Conservation (phyloP, 331 rosid genomes). For the Malus hybrid region DNA sequence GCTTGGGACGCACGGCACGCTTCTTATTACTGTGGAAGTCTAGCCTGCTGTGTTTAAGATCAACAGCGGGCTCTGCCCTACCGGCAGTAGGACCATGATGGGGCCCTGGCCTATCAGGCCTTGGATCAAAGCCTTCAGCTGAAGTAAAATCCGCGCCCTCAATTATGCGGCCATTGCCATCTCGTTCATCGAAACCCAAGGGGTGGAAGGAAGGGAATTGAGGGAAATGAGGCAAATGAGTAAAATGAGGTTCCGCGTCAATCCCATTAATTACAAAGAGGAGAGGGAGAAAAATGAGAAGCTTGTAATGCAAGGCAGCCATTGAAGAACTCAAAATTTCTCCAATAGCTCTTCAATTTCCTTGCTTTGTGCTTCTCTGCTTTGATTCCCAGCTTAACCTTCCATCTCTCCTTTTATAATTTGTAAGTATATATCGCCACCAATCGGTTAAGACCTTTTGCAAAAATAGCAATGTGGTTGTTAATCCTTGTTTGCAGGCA, state of each 20-base stretch:
- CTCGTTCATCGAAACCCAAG: no score
- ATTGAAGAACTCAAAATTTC: conserved; percentile 21
- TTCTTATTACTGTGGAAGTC: no score
- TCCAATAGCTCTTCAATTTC: conserved; percentile 12
- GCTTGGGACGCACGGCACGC: no score
- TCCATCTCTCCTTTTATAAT: conserved; percentile 18
- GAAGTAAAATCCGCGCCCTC: no score
- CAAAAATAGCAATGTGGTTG: conserved; percentile 6
- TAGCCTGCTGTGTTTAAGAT: no score
- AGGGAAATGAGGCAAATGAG: not conserved
- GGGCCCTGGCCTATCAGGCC: no score
- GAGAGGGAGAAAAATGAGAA: conserved; percentile 21
- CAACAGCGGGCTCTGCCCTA: no score
- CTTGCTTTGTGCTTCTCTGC: not conserved
- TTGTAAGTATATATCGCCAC: not conserved
- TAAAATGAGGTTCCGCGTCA: not conserved
- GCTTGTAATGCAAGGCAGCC: conserved; percentile 21
- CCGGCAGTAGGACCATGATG: no score
- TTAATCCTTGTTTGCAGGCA: not conserved
- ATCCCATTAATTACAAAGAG: conserved; percentile 17
- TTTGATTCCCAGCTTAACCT: conserved; percentile 2
- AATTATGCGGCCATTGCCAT: no score
- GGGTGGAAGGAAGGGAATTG: no score
- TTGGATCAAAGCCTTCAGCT: no score
- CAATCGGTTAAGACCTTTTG: not conserved